Conservation (phyloP, 176 grass and related monocot species). For the Aechmea fasciata region DNA sequence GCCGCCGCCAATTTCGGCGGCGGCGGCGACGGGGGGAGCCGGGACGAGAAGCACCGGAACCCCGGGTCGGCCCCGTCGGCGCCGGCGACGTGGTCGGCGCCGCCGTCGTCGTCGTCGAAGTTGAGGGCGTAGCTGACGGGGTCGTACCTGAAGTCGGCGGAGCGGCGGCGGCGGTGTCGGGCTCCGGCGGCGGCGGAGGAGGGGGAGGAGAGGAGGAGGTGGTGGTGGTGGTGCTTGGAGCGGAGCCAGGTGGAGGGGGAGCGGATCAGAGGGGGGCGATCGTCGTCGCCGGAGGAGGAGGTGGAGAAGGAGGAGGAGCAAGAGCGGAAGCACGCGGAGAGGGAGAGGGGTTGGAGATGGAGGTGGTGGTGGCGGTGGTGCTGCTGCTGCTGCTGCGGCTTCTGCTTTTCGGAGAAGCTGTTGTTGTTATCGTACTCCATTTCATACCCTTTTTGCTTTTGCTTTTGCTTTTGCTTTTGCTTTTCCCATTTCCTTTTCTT, state of each 20-base stretch:
- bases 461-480: too few relatives aligned
- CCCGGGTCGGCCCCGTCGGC: neutral
- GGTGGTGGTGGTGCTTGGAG: conserved; percentile 12
- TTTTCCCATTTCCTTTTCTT: too few relatives aligned
- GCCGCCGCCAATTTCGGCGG: neutral
- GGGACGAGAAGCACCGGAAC: conserved; percentile 29
- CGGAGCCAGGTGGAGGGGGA: conserved; percentile 43
- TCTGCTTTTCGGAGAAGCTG: too few relatives aligned
- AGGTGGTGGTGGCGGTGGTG: too few relatives aligned
- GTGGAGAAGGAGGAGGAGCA: conserved; percentile 6
- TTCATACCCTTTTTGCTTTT: too few relatives aligned
- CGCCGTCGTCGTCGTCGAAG: conserved; percentile 32
- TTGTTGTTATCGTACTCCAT: too few relatives aligned
- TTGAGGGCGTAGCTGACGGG: conserved; percentile 46
- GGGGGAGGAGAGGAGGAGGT: neutral
- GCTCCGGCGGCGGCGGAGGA: conserved; percentile 1
- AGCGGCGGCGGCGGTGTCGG: conserved; percentile 1
- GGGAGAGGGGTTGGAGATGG: conserved; percentile 7
- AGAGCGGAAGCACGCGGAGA: conserved; percentile 10
- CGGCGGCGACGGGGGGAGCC: conserved; percentile 29
- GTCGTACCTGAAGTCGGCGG: conserved; percentile 34
- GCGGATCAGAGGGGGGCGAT: conserved; percentile 22
- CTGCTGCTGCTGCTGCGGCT: too few relatives aligned
- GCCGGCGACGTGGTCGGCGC: neutral
- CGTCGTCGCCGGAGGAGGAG: neutral